phyloP scores from a whole-genome alignment of 164 flowering plant genomes.

The Platanus orientalis region DNA sequence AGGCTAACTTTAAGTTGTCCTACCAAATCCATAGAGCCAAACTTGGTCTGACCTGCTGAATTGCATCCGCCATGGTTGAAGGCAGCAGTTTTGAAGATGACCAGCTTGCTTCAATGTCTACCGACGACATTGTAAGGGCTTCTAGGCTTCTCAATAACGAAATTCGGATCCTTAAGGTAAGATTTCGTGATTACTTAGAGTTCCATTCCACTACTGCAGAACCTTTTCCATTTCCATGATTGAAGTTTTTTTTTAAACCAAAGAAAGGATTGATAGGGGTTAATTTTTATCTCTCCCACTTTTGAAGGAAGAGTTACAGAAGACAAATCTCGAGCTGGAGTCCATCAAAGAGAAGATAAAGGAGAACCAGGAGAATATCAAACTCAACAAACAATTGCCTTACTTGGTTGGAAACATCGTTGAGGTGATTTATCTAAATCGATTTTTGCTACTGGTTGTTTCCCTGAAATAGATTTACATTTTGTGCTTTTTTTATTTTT shows the following conservation, averaged over 20 bases:
- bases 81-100: slow-evolving; percentile 72
- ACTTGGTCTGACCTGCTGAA: too few relatives aligned
- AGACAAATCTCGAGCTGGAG: slow-evolving; percentile 61
- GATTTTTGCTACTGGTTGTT: too few relatives aligned
- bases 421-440: slow-evolving; percentile 40
- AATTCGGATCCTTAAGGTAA: too few relatives aligned
- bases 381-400: slow-evolving; percentile 85
- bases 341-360: slow-evolving; percentile 74
- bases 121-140: slow-evolving; percentile 67
- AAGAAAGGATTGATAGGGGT: too few relatives aligned
- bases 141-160: slow-evolving; percentile 56
- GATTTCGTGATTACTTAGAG: too few relatives aligned
- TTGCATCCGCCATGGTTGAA: slow-evolving; percentile 75
- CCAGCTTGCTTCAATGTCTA: slow-evolving; percentile 64
- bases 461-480: too few relatives aligned
- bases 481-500: too few relatives aligned
- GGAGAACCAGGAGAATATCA: slow-evolving; percentile 88
- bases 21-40: too few relatives aligned
- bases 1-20: too few relatives aligned
- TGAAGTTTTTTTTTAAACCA: too few relatives aligned
- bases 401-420: slow-evolving; percentile 85
- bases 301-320: slow-evolving; percentile 67
- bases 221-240: too few relatives aligned
- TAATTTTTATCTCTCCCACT: background rate
- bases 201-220: too few relatives aligned